Conservation (phyloP, 176 grass and related monocot genomes). For the Oryza officinalis region DNA sequence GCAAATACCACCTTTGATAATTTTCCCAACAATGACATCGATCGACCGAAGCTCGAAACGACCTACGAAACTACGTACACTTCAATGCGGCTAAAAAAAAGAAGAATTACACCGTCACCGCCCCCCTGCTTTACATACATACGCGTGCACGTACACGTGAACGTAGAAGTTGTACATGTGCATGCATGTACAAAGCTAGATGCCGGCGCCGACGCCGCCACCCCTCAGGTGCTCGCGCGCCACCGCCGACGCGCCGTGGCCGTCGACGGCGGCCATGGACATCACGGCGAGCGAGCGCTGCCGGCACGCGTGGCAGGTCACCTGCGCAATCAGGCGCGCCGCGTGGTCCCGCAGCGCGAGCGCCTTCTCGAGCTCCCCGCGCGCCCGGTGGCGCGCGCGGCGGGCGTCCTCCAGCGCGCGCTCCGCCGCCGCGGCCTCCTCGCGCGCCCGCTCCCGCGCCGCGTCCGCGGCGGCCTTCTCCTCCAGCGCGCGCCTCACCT, state of each 20-base stretch:
- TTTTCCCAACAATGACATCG: not conserved
- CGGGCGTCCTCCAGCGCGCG: constrained; percentile 67
- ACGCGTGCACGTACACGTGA: not conserved
- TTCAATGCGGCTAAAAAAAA: not conserved
- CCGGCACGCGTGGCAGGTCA: constrained; percentile 86
- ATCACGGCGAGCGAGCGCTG: constrained; percentile 50
- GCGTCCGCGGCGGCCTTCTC: constrained; percentile 61
- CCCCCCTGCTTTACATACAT: constrained; percentile 14
- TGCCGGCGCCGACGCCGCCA: constrained; percentile 29
- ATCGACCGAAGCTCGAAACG: not conserved
- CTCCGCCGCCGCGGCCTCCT: constrained; percentile 62
- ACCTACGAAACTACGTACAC: constrained; percentile 3
- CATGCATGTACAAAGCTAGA: not conserved
- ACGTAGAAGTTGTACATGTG: not conserved
- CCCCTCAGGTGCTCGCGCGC: constrained; percentile 39
- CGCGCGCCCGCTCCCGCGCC: constrained; percentile 54
- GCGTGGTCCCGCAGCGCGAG: constrained; percentile 65
- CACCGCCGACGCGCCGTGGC: constrained; percentile 38
- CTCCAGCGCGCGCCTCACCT: constrained; percentile 45
- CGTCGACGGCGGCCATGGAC: constrained; percentile 36
- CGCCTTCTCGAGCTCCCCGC: constrained; percentile 67
- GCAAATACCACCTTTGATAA: not conserved
- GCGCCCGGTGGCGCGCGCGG: constrained; percentile 52
- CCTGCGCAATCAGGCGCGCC: constrained; percentile 55
- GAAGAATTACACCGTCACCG: not conserved